Conservation (phyloP, 1,284 basidiomycete species). For the Vanrija sp. region DNA sequence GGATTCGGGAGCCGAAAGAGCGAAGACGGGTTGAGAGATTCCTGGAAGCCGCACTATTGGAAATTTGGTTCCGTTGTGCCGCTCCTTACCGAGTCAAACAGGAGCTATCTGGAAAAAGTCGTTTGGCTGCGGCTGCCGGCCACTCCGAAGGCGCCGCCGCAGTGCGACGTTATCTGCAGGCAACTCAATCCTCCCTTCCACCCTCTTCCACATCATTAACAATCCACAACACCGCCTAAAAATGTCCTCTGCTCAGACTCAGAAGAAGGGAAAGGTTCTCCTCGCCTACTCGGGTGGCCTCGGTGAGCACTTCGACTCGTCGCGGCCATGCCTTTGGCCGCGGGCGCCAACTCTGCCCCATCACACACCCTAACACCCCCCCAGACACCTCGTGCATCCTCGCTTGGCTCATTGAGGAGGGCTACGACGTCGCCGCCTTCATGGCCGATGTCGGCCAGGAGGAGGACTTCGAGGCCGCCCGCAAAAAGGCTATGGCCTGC, state of each 20-base stretch:
- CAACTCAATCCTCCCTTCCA: neutral
- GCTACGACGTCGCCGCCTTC: slow-evolving; percentile 95
- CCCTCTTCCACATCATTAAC: neutral
- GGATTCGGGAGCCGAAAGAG: no score
- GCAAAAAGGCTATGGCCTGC: slow-evolving; percentile 83
- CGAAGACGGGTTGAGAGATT: no score
- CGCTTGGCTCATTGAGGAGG: slow-evolving; percentile 94
- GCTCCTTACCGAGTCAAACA: no score
- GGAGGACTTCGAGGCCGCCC: slow-evolving; percentile 96
- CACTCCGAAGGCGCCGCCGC: neutral
- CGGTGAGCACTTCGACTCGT: slow-evolving; percentile 58
- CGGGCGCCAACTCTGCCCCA: neutral
- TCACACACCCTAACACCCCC: neutral
- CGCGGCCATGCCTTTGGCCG: neutral
- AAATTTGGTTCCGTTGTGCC: no score
- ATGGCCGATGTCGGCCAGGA: slow-evolving; percentile 99
- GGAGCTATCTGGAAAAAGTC: no score
- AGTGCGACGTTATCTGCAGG: neutral
- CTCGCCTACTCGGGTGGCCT: slow-evolving; percentile 94
- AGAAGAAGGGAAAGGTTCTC: slow-evolving; percentile 51
- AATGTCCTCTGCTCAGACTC: slow-evolving; percentile 24
- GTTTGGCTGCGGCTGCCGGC: neutral
- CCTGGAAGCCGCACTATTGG: no score
- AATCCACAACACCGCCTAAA: neutral
- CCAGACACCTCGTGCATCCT: slow-evolving; percentile 94